These are phyloP conservation scores for Arthroderma sp. DNA, from an alignment of 2,329 filamentous ascomycete genomes.

Conservation along the genomic window DNA sequence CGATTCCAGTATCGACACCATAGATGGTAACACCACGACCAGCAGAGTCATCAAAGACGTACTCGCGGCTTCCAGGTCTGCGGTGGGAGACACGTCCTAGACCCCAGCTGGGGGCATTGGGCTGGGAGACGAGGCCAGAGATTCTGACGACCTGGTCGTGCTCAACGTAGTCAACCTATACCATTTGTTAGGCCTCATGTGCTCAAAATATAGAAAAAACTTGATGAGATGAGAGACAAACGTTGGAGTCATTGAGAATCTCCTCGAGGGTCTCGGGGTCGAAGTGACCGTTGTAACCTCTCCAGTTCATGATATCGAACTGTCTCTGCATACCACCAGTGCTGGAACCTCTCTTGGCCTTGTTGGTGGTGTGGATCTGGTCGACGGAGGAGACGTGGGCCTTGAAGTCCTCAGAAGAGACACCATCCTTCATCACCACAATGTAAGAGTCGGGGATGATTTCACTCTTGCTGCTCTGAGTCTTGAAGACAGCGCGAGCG, in stretches of 20 bases:
- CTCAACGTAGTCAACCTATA: constrained; percentile 15
- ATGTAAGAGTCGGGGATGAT: constrained; percentile 13
- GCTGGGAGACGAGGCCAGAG: not conserved
- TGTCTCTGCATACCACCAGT: constrained; percentile 8
- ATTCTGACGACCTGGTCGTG: constrained; percentile 10
- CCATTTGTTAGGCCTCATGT: not conserved
- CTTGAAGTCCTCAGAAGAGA: constrained; percentile 10
- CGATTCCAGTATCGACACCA: constrained; percentile 32
- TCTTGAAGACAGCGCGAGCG: constrained; percentile 9
- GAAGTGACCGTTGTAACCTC: constrained; percentile 11
- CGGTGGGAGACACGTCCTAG: constrained; percentile 26
- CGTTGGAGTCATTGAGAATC: constrained; percentile 11
- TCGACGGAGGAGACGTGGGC: constrained; percentile 11
- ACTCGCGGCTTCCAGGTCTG: constrained; percentile 18
- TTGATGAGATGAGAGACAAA: not conserved
- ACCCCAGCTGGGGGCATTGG: constrained; percentile 19
- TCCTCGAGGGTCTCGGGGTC: constrained; percentile 11
- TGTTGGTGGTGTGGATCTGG: constrained; percentile 5
- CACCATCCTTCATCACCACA: constrained; percentile 14
- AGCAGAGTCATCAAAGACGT: constrained; percentile 28
- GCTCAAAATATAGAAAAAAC: not conserved
- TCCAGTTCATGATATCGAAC: constrained; percentile 10
- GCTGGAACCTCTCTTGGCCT: not conserved
- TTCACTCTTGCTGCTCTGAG: constrained; percentile 5
- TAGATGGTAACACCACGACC: constrained; percentile 28